phyloP scores from a whole-genome alignment of 2,329 filamentous ascomycete genomes.

The Talaromyces islandicus region DNA sequence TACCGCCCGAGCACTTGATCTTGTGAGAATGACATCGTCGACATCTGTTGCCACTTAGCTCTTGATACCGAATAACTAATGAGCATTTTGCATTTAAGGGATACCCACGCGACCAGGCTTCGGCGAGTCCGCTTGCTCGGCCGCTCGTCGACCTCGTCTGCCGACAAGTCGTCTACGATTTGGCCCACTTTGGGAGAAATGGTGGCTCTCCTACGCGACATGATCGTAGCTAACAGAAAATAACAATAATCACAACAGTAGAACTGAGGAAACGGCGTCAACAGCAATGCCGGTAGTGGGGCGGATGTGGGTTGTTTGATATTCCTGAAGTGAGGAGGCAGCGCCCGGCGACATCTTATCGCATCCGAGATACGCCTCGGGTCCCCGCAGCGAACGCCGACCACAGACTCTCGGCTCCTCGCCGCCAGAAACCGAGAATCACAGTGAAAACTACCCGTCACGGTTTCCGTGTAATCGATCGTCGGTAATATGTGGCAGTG shows the following conservation, averaged over 20 bases:
- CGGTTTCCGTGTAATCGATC: not conserved
- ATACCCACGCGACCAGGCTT: conserved; percentile 11
- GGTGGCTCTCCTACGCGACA: not conserved
- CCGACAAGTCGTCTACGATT: not conserved
- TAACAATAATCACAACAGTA: not conserved
- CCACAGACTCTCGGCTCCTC: not conserved
- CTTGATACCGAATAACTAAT: not conserved
- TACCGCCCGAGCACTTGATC: conserved; percentile 11
- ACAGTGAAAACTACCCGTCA: not conserved
- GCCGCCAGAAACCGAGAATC: not conserved
- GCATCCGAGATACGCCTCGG: not conserved
- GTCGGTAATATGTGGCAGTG: not conserved
- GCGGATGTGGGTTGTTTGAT: not conserved
- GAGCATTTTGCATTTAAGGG: not conserved
- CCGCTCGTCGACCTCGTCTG: conserved; percentile 5
- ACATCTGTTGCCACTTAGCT: conserved; percentile 6
- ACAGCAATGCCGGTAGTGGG: not conserved
- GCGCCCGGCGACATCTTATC: not conserved
- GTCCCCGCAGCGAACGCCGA: not conserved
- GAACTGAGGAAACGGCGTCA: not conserved
- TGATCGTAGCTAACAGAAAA: not conserved
- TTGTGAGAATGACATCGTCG: conserved; percentile 11
- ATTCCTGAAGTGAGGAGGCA: not conserved
- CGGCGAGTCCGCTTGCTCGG: conserved; percentile 9
- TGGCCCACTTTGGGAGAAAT: not conserved